Evolutionary conservation across 768 basidiomycete genomes (phyloP).

Genomic region (Thelephora aurantiotincta): DNA sequence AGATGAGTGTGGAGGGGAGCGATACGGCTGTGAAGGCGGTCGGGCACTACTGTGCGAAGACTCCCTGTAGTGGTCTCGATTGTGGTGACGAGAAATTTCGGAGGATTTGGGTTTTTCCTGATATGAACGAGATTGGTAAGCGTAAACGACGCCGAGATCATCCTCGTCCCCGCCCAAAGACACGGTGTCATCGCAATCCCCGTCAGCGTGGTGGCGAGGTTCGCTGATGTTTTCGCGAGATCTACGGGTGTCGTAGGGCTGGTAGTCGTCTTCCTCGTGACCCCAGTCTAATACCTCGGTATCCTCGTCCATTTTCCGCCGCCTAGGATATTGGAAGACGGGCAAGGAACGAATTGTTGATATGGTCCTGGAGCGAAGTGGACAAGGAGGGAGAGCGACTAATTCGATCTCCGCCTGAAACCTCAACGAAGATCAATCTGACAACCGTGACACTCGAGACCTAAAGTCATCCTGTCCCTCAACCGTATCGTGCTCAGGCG

Average conservation of each 20-base stretch:
- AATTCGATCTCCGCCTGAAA: not conserved
- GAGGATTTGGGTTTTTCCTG: constrained; percentile 8
- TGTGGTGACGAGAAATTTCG: not conserved
- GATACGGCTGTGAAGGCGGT: constrained; percentile 8
- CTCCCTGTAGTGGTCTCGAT: constrained; percentile 14
- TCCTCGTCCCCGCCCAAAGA: constrained; percentile 60
- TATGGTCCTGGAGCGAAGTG: constrained; percentile 9
- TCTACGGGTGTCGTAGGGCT: constrained; percentile 7
- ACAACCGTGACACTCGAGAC: not conserved
- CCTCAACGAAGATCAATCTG: not conserved
- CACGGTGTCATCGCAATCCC: constrained; percentile 46
- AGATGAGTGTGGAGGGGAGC: constrained; percentile 13
- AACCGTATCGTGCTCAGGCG: not conserved
- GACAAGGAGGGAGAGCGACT: constrained; percentile 4
- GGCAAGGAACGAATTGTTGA: constrained; percentile 5
- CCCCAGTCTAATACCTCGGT: constrained; percentile 62
- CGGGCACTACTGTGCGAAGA: constrained; percentile 8
- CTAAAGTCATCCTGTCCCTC: not conserved
- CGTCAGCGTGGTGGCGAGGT: constrained; percentile 12
- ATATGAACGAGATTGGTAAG: constrained; percentile 25
- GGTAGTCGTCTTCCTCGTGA: constrained; percentile 30
- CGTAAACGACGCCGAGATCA: constrained; percentile 34
- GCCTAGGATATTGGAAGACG: constrained; percentile 3
- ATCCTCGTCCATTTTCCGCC: constrained; percentile 44
- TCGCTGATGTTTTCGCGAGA: constrained; percentile 8